Conservation (phyloP, 495 filamentous ascomycete species). For the Neurospora terricola region DNA sequence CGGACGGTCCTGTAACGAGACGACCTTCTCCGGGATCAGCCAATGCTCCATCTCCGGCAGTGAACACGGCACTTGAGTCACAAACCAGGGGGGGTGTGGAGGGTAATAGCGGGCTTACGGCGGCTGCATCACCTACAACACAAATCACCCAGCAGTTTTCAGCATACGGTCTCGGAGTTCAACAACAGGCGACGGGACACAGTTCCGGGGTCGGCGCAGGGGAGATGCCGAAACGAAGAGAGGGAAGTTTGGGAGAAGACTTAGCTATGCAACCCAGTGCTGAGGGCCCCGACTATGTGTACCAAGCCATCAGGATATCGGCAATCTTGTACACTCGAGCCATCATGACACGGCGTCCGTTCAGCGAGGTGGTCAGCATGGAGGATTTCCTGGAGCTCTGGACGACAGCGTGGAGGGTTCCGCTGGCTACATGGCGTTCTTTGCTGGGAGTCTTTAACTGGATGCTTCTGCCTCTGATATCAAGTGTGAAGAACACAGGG, state of each 20-base stretch:
- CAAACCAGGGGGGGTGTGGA: background rate
- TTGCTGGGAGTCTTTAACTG: conserved; percentile 28
- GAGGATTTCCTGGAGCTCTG: conserved; percentile 23
- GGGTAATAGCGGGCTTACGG: background rate
- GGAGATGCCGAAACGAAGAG: background rate
- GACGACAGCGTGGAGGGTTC: conserved; percentile 27
- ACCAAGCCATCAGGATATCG: conserved; percentile 22
- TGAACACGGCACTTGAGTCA: background rate
- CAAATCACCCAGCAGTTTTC: background rate
- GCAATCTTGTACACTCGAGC: conserved; percentile 25
- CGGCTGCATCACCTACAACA: background rate
- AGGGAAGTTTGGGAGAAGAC: background rate
- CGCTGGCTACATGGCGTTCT: conserved; percentile 20
- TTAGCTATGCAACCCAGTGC: background rate
- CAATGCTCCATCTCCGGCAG: conserved; percentile 1
- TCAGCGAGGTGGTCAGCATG: conserved; percentile 10
- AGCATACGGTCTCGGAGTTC: background rate
- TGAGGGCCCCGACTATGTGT: conserved; percentile 17
- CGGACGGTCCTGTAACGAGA: conserved; percentile 6
- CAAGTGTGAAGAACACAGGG: conserved; percentile 6
- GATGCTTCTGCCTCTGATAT: conserved; percentile 17
- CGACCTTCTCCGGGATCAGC: conserved; percentile 2
- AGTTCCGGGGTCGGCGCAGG: background rate
- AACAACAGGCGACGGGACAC: background rate
- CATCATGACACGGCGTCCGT: conserved; percentile 21